Evolutionary conservation across 169 alveolate species (phyloP).

Genomic region (Plasmodium yoelii): DNA sequence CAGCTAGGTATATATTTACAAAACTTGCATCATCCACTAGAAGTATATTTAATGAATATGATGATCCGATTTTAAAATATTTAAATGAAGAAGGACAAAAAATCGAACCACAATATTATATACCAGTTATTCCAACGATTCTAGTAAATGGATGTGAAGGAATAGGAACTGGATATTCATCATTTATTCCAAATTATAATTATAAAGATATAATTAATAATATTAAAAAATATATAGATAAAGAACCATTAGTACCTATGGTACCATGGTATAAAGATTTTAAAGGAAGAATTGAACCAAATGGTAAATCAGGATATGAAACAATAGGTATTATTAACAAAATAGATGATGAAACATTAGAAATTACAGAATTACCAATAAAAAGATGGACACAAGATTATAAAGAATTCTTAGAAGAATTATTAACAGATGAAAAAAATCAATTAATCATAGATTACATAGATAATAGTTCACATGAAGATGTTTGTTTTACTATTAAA

Average conservation of each 20-base stretch:
- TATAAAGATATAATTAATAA: slow-evolving; percentile 96
- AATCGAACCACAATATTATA: slow-evolving; percentile 98
- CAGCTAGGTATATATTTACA: slow-evolving; percentile 96
- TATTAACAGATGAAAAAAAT: slow-evolving; percentile 77
- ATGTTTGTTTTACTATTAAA: slow-evolving; percentile 88
- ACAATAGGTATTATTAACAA: slow-evolving; percentile 87
- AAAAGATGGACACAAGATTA: slow-evolving; percentile 97
- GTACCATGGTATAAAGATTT: slow-evolving; percentile 99
- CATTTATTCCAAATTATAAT: slow-evolving; percentile 96
- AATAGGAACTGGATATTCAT: slow-evolving; percentile 98
- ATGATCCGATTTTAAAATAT: slow-evolving; percentile 93
- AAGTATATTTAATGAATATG: slow-evolving; percentile 92
- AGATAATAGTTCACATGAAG: slow-evolving; percentile 91
- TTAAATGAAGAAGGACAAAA: slow-evolving; percentile 97
- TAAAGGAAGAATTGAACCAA: slow-evolving; percentile 93
- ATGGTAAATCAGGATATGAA: slow-evolving; percentile 87
- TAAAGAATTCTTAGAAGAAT: slow-evolving; percentile 93
- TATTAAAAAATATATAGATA: slow-evolving; percentile 90
- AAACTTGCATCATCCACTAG: slow-evolving; percentile 92
- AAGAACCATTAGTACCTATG: slow-evolving; percentile 93
- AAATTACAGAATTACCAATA: slow-evolving; percentile 98
- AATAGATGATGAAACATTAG: slow-evolving; percentile 85
- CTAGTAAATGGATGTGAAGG: slow-evolving; percentile 99
- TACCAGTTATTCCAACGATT: slow-evolving; percentile 98
- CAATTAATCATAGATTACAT: slow-evolving; percentile 84